These are phyloP conservation scores for Suhomyces sp. DNA, from an alignment of 805 yeast species.

Conservation along the genomic window DNA sequence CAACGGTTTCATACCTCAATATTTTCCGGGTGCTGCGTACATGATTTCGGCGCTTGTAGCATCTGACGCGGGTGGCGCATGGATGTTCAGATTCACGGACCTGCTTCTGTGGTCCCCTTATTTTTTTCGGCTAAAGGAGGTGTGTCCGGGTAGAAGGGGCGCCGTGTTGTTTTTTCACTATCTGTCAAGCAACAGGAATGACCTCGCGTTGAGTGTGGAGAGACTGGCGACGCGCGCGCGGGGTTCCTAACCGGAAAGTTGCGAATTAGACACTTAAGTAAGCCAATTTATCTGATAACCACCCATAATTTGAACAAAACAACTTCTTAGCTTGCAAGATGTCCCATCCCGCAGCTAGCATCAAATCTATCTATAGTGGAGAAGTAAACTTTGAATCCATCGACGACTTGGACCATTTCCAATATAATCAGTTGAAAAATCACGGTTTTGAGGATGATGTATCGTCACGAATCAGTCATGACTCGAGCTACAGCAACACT, in stretches of 20 bases:
- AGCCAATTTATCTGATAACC: not conserved
- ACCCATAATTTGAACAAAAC: not conserved
- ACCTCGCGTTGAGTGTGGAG: not conserved
- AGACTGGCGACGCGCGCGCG: not conserved
- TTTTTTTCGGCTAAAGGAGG: not conserved
- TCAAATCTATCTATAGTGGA: conserved; percentile 38
- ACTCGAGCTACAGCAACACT: conserved; percentile 13
- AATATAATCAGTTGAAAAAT: conserved; percentile 5
- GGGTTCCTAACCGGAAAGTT: not conserved
- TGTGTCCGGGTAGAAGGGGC: not conserved
- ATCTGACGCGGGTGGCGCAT: not conserved
- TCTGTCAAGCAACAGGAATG: not conserved
- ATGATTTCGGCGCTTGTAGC: not conserved
- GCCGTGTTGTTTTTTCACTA: not conserved
- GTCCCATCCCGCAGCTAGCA: conserved; percentile 44
- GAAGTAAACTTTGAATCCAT: conserved; percentile 25
- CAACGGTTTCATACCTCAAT: not conserved
- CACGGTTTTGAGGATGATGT: conserved; percentile 13
- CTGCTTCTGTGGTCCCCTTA: not conserved
- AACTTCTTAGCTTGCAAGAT: conserved; percentile 13
- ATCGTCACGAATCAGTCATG: conserved; percentile 13
- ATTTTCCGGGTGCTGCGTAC: not conserved
- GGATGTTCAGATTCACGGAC: not conserved
- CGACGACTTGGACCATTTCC: conserved; percentile 20
- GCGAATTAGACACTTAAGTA: not conserved